Evolutionary conservation across 371 early-diverging fungal genomes (phyloP).

Genomic region (Rhizopus sp.): DNA sequence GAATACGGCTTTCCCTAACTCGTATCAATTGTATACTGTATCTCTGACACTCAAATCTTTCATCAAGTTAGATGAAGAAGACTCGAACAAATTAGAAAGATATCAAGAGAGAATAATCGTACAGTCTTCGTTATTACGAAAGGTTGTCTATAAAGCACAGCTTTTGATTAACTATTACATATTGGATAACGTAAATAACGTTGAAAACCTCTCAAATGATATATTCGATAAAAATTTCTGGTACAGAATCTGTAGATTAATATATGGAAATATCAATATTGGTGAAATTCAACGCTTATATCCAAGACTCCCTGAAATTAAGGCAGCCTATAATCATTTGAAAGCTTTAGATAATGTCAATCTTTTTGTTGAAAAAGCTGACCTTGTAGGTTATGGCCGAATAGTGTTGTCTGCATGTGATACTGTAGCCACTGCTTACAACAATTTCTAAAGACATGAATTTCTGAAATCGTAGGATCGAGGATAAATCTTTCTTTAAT

Average conservation of each 20-base stretch:
- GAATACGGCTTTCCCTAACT: not conserved
- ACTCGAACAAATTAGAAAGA: not conserved
- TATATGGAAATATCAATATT: slow-evolving; percentile 1
- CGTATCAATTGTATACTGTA: not conserved
- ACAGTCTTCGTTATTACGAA: not conserved
- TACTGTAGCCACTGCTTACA: slow-evolving; percentile 3
- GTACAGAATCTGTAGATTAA: slow-evolving; percentile 2
- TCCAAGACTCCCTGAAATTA: not conserved
- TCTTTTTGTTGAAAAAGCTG: not conserved
- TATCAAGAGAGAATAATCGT: not conserved
- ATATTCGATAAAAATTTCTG: slow-evolving; percentile 9
- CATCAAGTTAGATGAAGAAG: not conserved
- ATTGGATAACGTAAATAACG: not conserved
- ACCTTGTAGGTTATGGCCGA: not conserved
- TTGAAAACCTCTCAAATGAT: slow-evolving; percentile 1
- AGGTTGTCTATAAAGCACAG: slow-evolving; percentile 2
- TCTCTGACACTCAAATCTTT: slow-evolving; percentile 1
- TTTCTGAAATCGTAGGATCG: no score
- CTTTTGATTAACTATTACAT: slow-evolving; percentile 1
- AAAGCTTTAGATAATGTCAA: not conserved
- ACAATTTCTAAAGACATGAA: no score
- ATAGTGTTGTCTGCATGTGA: slow-evolving; percentile 5
- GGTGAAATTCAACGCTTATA: not conserved
- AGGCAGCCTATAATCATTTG: not conserved
- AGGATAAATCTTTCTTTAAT: no score